Conservation (phyloP, 805 yeast species). For the Candida glaebosa region DNA sequence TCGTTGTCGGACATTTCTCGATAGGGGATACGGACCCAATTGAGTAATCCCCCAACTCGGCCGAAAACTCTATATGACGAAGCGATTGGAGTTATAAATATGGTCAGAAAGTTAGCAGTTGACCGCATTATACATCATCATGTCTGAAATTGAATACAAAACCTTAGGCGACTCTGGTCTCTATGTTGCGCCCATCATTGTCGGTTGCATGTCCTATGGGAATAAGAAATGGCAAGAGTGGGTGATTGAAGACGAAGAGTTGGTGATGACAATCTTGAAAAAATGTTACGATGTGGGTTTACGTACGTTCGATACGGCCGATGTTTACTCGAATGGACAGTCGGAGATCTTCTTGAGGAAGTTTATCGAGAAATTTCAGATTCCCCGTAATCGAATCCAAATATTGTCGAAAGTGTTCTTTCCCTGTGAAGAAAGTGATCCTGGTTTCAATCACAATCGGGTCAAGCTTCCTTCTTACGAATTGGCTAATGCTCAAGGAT, state of each 20-base stretch:
- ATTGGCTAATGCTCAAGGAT: constrained; percentile 34
- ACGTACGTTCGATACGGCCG: constrained; percentile 22
- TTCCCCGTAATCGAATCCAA: constrained; percentile 19
- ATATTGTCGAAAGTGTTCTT: constrained; percentile 16
- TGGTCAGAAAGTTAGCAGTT: too few relatives aligned
- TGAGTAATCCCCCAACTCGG: too few relatives aligned
- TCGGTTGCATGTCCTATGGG: constrained; percentile 57
- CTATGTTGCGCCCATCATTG: constrained; percentile 44
- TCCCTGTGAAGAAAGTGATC: constrained; percentile 9
- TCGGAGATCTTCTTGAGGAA: constrained; percentile 18
- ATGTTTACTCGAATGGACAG: constrained; percentile 18
- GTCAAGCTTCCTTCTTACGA: constrained; percentile 7
- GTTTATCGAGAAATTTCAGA: constrained; percentile 18
- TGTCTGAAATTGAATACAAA: too few relatives aligned
- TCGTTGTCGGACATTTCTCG: too few relatives aligned
- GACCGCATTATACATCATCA: too few relatives aligned
- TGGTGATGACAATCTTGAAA: constrained; percentile 21
- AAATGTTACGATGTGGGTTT: constrained; percentile 21
- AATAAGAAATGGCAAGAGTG: constrained; percentile 33
- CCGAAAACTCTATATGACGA: too few relatives aligned
- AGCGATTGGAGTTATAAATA: too few relatives aligned
- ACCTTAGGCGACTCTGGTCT: constrained; percentile 48
- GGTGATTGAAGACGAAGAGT: constrained; percentile 25
- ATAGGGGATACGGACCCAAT: too few relatives aligned
- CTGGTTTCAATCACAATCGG: constrained; percentile 4